These are phyloP conservation scores for Lathyrus oleraceus DNA, from an alignment of 306 rosid genomes.

Conservation along the genomic window DNA sequence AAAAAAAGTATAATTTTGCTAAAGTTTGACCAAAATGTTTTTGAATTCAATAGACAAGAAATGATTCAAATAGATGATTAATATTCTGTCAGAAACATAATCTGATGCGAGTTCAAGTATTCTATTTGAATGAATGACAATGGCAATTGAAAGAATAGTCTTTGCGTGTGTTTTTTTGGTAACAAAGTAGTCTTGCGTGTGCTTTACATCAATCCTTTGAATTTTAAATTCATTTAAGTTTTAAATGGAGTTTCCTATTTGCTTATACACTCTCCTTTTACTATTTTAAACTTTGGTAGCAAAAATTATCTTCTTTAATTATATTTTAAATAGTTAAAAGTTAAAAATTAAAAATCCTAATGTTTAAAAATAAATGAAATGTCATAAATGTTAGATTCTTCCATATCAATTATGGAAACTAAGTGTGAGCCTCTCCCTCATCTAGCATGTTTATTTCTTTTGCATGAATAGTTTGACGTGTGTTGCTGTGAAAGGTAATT, in stretches of 20 bases:
- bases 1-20: background rate
- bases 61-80: background rate
- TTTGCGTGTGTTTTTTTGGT: too few species aligned
- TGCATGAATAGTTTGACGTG: too few species aligned
- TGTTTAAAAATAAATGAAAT: too few species aligned
- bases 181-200: background rate
- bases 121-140: background rate
- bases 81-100: background rate
- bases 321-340: too few species aligned
- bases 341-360: too few species aligned
- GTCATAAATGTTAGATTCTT: too few species aligned
- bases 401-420: too few species aligned
- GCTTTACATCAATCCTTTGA: background rate
- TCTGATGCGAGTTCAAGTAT: constrained; percentile 1
- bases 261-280: background rate
- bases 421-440: too few species aligned
- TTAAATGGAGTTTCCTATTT: background rate
- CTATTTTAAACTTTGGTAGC: too few species aligned
- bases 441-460: too few species aligned
- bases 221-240: background rate
- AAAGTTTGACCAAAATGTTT: background rate
- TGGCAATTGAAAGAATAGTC: background rate
- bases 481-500: too few species aligned
- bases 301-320: too few species aligned
- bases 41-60: background rate